A percentile compares a stretch with the other conserved stretches of the same genome.
Conservation (phyloP, 768 basidiomycete species). For the Russula earlei region DNA sequence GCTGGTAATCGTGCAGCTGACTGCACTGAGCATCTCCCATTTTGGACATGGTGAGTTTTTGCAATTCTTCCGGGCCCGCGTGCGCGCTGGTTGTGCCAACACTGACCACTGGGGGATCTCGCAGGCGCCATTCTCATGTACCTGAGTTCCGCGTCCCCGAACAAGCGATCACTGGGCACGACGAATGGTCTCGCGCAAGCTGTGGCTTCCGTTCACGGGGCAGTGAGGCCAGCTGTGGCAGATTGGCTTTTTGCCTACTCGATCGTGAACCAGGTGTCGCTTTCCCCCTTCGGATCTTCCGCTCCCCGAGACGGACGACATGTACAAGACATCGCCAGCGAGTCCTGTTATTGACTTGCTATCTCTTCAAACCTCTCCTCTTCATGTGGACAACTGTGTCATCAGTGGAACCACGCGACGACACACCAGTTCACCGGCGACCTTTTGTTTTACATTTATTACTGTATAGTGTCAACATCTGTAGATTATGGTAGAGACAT, state of each 20-base stretch:
- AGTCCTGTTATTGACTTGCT: too few species aligned
- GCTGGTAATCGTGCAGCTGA: neutral
- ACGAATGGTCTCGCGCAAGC: conserved; percentile 49
- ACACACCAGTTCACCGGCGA: too few species aligned
- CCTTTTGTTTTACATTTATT: neutral
- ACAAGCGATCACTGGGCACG: conserved; percentile 53
- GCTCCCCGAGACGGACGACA: neutral
- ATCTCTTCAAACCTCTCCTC: too few species aligned
- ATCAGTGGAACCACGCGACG: too few species aligned
- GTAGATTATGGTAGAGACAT: neutral
- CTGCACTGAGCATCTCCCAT: neutral
- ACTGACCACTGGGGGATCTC: too few species aligned
- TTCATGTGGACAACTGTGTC: too few species aligned
- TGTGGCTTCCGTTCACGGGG: conserved; percentile 30
- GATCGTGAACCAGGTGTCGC: too few species aligned
- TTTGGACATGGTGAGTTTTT: neutral
- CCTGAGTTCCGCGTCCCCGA: conserved; percentile 55
- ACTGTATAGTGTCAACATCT: neutral
- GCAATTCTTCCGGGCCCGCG: too few species aligned
- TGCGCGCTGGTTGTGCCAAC: too few species aligned
- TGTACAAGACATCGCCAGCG: too few species aligned
- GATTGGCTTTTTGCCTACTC: conserved; percentile 60
- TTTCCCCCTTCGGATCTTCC: neutral
- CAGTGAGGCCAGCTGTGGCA: conserved; percentile 45
- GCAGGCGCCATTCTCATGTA: conserved; percentile 63